Base-by-base conservation (phyloP, 2,329 filamentous ascomycete genomes). In the Monosporascus sp. region DNA sequence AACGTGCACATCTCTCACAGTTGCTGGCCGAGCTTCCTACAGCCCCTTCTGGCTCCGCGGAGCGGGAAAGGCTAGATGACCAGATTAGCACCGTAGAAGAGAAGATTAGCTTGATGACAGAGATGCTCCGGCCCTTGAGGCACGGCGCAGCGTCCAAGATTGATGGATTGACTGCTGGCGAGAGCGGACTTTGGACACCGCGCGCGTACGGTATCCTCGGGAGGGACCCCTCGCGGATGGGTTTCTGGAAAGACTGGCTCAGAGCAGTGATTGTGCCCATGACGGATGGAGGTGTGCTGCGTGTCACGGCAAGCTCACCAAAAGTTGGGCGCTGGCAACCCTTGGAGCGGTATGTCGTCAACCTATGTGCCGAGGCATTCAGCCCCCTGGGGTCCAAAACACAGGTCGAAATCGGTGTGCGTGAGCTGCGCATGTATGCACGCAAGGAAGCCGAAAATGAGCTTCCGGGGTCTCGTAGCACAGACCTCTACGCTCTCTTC, bases 211-310 rank as follows among this genome's bases (percentile, higher is more conserved):
- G 94, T 54, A 87, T 99, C 56, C 78, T 99, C 57, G 94, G 94
- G 37, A 82, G 89, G 57, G 94, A 99, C 67, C 79, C 80, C 14
- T 87, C 84, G 55, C 82, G 95, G 72, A 91, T 92, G 58, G 83
- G 85, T 35, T 97, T 99, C 72, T 99, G 93, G 92, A 97, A 97
- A 70, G 94, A 99, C 69, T 99, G 94, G 94, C 80, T 99, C 47
- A 88, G 90, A 70, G 92, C 93, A 6, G 82, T 97, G 9, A 78
- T 94, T n/a, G 90, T 96, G 22, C 94, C 94, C 27, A 99, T 97
- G 94, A 91, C 86, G 1, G 91, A 96, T 66, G 90, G 93, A 20
- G 84, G 80, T 15, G 79, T 99, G 31, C 74, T 94, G 60, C 82
- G 92, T 52, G 85, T 99, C 7, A 90, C 94, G 6, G 79, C 90